Conservation (phyloP, 129 eudicot species). For the Pittosporum tobira region DNA sequence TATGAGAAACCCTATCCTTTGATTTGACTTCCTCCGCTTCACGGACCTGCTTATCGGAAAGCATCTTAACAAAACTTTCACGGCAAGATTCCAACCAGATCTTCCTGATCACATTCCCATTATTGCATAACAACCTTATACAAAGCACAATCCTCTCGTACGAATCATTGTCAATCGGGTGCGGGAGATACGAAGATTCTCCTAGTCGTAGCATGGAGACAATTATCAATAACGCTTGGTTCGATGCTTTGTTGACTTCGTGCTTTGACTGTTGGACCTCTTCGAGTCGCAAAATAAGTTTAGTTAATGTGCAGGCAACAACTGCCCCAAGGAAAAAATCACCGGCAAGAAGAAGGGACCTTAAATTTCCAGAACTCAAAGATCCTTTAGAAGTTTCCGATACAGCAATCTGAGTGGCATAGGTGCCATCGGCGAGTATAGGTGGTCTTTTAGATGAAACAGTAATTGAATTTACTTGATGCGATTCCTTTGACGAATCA, state of each 20-base stretch:
- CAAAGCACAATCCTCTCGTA: conserved; percentile 73
- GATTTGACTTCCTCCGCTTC: conserved; percentile 87
- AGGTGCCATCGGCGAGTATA: conserved; percentile 92
- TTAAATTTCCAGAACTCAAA: conserved; percentile 53
- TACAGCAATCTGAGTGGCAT: conserved; percentile 90
- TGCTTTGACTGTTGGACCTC: conserved; percentile 70
- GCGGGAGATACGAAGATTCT: conserved; percentile 77
- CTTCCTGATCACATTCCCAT: conserved; percentile 57
- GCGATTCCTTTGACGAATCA: conserved; percentile 59
- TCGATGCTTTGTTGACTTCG: conserved; percentile 61
- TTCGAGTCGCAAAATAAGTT: conserved; percentile 66
- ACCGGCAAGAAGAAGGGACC: conserved; percentile 82
- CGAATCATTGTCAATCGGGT: conserved; percentile 89
- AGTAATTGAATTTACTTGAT: conserved; percentile 57
- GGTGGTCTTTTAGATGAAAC: conserved; percentile 84
- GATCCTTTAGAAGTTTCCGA: conserved; percentile 81
- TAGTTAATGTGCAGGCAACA: conserved; percentile 70
- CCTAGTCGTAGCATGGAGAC: conserved; percentile 86
- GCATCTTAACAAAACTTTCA: conserved; percentile 87
- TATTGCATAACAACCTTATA: conserved; percentile 60
- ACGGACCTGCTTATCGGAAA: conserved; percentile 78
- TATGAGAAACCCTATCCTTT: conserved; percentile 67
- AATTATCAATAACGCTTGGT: conserved; percentile 47
- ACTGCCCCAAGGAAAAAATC: conserved; percentile 96
- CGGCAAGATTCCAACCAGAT: conserved; percentile 87